Evolutionary conservation across 768 basidiomycete genomes (phyloP), one percentile per base, ranked within the genome.

Genomic region (Rhizopogon rudus): DNA sequence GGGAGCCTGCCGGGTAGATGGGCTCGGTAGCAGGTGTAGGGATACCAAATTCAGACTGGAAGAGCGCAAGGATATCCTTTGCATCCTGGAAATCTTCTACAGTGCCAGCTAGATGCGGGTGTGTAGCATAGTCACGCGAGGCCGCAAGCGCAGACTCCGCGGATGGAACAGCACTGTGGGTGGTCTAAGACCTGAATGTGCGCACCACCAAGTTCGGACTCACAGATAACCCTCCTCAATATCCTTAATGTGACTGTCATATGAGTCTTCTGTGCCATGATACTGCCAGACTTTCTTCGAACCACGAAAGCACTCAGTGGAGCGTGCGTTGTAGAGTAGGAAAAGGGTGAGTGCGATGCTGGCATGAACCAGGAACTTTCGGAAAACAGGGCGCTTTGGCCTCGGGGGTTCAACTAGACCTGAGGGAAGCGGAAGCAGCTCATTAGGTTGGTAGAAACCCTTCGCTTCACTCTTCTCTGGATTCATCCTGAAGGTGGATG

Each of bases 71-170:
- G 55, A 93, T 78, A 29, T 76, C 71, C 61, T 84, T 80, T 6
- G 91, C 90, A 63, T 87, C 81, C 35, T 76, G 66, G 25, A 81
- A 72, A 64, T 89, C 86, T 57, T 79, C 79, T 3, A 69, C 57
- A 20, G 84, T 83, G 8, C 88, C 87, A 3, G 88, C 88, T 46
- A 88, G 71, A 68, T 91, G 90, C 25, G 88, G 87, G 58, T 85
- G 83, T 2, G 80, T 79, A 1, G 86, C 83, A 64, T 82, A 87
- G 22, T 69, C 66, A 17, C 78, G 76, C 20, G 87, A 86, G 5
- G 80, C 75, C 29, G 73, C 74, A 2, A 84, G 61, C 2, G 87
- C 88, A 55, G 81, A 85, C 46, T 79, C 77, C 5, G 74, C 62
- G 57, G 75, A 78, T 1, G 87, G 88, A 10, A 86, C 65, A 13